Conservation (phyloP, 768 basidiomycete genomes). For the Bullera alba region DNA sequence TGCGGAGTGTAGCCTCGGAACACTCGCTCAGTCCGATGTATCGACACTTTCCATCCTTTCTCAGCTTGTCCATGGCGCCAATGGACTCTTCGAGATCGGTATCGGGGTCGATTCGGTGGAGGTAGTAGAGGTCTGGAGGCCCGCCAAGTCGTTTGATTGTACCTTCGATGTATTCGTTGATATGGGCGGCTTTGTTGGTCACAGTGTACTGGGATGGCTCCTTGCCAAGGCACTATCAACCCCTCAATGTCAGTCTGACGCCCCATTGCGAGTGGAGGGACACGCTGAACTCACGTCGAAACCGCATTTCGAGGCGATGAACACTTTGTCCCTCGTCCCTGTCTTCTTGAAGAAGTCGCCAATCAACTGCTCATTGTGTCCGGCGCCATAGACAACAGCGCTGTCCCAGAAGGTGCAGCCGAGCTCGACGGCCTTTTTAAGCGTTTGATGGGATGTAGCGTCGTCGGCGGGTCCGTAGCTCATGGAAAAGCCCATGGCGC, state of each 20-base stretch:
- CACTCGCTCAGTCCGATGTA: constrained; percentile 43
- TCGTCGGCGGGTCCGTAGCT: constrained; percentile 4
- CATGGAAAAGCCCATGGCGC: constrained; percentile 43
- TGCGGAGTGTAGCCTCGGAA: constrained; percentile 36
- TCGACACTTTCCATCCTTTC: constrained; percentile 35
- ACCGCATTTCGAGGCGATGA: constrained; percentile 33
- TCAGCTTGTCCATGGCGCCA: constrained; percentile 29
- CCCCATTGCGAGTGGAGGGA: not conserved
- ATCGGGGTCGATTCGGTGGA: constrained; percentile 37
- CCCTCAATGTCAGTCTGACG: constrained; percentile 14
- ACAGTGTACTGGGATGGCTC: not conserved
- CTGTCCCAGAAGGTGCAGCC: constrained; percentile 38
- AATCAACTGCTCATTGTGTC: constrained; percentile 44
- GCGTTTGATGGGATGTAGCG: constrained; percentile 9
- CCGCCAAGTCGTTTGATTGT: constrained; percentile 23
- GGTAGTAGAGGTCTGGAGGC: constrained; percentile 32
- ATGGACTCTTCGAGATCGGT: constrained; percentile 34
- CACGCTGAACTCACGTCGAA: constrained; percentile 17
- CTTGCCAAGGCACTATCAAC: too few species aligned
- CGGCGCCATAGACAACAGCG: constrained; percentile 24
- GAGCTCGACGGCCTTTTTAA: constrained; percentile 21
- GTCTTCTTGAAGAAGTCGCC: constrained; percentile 50
- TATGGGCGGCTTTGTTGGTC: constrained; percentile 21
- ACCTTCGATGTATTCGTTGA: constrained; percentile 27
- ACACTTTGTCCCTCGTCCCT: constrained; percentile 22